A percentile compares a stretch with the other conserved stretches of the same genome.
Evolutionary conservation across 768 basidiomycete genomes (phyloP).

Genomic region (Phaffia australis): DNA sequence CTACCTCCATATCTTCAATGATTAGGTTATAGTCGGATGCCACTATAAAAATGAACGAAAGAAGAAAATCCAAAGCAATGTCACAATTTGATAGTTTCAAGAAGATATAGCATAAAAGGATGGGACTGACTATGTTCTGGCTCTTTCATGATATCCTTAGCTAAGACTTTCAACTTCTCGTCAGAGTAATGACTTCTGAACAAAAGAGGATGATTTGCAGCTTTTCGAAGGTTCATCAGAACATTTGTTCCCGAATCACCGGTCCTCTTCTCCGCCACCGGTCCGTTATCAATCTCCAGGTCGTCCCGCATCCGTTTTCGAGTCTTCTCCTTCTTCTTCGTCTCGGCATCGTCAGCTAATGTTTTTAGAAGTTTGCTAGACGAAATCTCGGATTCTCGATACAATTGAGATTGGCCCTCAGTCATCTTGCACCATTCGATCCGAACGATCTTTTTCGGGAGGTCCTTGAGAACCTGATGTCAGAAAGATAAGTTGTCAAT

Average conservation of each 20-base stretch:
- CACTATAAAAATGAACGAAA: slow-evolving; percentile 34
- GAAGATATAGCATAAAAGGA: too few relatives aligned
- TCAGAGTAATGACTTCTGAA: slow-evolving; percentile 80
- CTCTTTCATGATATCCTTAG: slow-evolving; percentile 76
- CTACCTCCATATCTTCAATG: slow-evolving; percentile 77
- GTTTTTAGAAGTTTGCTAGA: slow-evolving; percentile 64
- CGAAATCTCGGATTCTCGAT: slow-evolving; percentile 70
- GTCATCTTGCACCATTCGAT: slow-evolving; percentile 96
- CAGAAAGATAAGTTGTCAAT: not conserved
- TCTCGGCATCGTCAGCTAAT: slow-evolving; percentile 38
- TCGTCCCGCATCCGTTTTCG: slow-evolving; percentile 13
- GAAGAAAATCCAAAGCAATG: too few relatives aligned
- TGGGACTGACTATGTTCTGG: slow-evolving; percentile 55
- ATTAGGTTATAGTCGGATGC: slow-evolving; percentile 67
- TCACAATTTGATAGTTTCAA: too few relatives aligned
- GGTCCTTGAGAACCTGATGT: slow-evolving; percentile 70
- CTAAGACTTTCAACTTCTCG: slow-evolving; percentile 57
- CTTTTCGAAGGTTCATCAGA: slow-evolving; percentile 94
- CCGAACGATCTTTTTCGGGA: slow-evolving; percentile 83
- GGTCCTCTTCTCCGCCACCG: slow-evolving; percentile 30
- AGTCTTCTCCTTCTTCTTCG: slow-evolving; percentile 36
- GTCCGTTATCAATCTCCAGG: slow-evolving; percentile 18
- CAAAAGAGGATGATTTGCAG: slow-evolving; percentile 89
- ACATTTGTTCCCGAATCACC: slow-evolving; percentile 78
- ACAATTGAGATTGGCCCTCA: slow-evolving; percentile 64